These are phyloP conservation scores for Trichopus zeylanicus DNA, from an alignment of 116 monocot species.

Conservation along the genomic window DNA sequence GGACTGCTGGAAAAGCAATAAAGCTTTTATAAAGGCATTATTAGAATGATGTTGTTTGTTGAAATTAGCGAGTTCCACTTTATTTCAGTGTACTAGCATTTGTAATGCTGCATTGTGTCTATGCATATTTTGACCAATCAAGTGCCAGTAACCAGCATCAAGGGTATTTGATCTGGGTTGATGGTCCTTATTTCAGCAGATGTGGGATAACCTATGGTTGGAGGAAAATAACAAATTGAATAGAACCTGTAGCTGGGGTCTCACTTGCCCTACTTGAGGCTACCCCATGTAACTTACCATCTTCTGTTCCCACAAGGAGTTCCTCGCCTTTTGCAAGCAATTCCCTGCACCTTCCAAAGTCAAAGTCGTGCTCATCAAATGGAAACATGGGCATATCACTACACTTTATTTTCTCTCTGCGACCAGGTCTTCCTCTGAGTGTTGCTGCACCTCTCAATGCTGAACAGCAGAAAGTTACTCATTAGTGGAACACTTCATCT, in stretches of 20 bases:
- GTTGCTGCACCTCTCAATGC: slow-evolving; percentile 68
- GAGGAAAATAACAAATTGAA: no score
- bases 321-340: slow-evolving; percentile 62
- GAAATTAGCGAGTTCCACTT: no score
- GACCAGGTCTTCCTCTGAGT: slow-evolving; percentile 40
- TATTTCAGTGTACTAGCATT: no score
- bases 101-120: no score
- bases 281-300: slow-evolving; percentile 24
- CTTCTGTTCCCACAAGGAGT: slow-evolving; percentile 35
- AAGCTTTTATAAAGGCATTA: no score
- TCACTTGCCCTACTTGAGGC: not conserved
- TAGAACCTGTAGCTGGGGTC: no score
- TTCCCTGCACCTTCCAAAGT: slow-evolving; percentile 30
- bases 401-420: slow-evolving; percentile 9
- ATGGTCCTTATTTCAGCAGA: not conserved
- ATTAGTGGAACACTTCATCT: no score
- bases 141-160: no score
- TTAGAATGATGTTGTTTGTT: no score
- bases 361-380: slow-evolving; percentile 34
- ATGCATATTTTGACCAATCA: no score
- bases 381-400: not conserved
- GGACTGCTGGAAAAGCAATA: no score
- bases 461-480: slow-evolving; percentile 14
- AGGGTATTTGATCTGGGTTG: no score
- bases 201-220: not conserved